Conservation (phyloP, 768 basidiomycete genomes). For the Cytidiella melzeri region DNA sequence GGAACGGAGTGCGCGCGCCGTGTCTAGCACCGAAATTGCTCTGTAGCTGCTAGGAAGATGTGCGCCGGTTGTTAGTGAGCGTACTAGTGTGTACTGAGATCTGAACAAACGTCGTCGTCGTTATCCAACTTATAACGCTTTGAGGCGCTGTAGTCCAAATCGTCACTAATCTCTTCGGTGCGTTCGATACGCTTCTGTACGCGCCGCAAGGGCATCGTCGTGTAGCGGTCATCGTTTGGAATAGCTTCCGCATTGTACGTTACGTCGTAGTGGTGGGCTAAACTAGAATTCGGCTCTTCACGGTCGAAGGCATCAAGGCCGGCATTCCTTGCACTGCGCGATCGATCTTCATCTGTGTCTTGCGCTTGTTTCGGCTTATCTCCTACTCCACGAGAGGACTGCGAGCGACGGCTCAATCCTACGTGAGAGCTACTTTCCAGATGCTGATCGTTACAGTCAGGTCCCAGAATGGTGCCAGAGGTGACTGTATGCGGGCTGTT, state of each 20-base stretch:
- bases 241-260: conserved; percentile 12
- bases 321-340: neutral
- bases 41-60: neutral
- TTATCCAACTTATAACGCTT: neutral
- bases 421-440: neutral
- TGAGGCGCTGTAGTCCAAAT: neutral
- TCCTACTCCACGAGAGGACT: conserved; percentile 16
- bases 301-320: neutral
- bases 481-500: conserved; percentile 23
- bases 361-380: conserved; percentile 14
- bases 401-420: conserved; percentile 11
- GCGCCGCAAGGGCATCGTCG: neutral
- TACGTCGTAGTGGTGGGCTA: neutral
- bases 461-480: neutral
- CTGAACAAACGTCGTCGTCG: neutral
- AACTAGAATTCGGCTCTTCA: neutral
- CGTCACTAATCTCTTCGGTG: neutral
- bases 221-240: neutral
- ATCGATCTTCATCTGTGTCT: neutral
- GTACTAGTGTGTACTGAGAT: neutral
- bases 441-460: neutral
- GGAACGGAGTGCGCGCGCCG: conserved; percentile 1
- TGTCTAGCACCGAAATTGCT: neutral
- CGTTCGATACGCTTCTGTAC: neutral
- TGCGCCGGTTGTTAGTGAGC: neutral